Evolutionary conservation across 2,329 filamentous ascomycete species (phyloP), one percentile per base, ranked within the genome.

Genomic region (Metarhizium brunneum): DNA sequence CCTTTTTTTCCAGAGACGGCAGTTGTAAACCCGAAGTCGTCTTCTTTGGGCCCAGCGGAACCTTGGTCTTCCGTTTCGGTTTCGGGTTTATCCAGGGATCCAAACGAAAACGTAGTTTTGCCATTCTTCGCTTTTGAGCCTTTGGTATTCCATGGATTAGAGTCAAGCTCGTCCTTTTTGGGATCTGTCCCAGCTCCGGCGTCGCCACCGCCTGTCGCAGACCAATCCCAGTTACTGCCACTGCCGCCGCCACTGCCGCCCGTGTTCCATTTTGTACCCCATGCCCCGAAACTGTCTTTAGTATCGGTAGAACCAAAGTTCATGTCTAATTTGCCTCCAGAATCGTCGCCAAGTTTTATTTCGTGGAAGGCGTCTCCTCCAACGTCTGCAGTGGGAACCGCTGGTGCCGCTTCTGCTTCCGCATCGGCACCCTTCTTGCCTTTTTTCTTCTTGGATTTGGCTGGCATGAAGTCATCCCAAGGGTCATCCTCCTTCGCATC

Each of bases 281-380:
- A 87, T 43, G 74, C 71, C 51, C 82, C 77, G 61, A 87, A 78
- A 45, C 64, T 58, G 43, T 68, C 65, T 60, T 79, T 79, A 13
- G 65, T 65, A 42, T 73, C 73, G 29, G 72, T 70, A n/a, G 72
- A 66, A 52, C 77, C 78, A 62, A 84, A 77, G 57, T 74, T 78
- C 14, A 83, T 65, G 58, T 84, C 80, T 6, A 83, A 65, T 55
- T 81, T 80, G 1, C 82, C 80, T n/a, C 73, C 76, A 30, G 71
- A 65, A 55, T 86, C 83, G 60, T 84, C 79, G n/a, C 67, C 67
- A 30, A 90, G 69, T 63, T 83, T 87, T 60, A 90, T 83, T 32
- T 89, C 85, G 48, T 87, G 78, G 61, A 89, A 88, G 6, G 67
- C 61, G 52, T 70, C 69, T n/a, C 77, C 71, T 55, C 80, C 78